Conservation (phyloP, 805 yeast species). For the Kodamaea leandrae region DNA sequence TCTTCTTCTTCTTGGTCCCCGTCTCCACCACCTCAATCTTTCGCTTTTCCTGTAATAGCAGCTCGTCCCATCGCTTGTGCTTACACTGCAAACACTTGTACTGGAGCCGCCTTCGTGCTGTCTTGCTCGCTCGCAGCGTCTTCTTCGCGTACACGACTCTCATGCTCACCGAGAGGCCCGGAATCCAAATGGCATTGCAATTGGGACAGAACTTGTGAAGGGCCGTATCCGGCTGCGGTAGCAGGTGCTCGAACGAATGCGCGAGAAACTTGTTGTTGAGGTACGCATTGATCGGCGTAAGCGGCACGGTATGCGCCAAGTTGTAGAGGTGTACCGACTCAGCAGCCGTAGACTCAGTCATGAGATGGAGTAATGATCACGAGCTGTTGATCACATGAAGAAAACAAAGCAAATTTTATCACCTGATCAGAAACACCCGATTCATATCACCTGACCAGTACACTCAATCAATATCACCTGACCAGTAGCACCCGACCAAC, state of each 20-base stretch:
- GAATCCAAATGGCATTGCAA: conserved; percentile 33
- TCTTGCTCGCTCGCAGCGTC: conserved; percentile 4
- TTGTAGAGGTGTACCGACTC: conserved; percentile 28
- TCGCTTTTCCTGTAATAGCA: conserved; percentile 10
- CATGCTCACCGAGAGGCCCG: conserved; percentile 32
- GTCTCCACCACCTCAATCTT: conserved; percentile 27
- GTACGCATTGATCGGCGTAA: conserved; percentile 24
- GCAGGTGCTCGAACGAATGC: conserved; percentile 21
- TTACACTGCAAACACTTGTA: conserved; percentile 21
- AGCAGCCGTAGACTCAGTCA: conserved; percentile 15
- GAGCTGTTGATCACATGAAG: too few species aligned
- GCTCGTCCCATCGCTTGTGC: conserved; percentile 12
- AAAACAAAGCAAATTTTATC: too few species aligned
- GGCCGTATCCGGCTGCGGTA: conserved; percentile 28
- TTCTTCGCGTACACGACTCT: conserved; percentile 20
- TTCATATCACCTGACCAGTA: too few species aligned
- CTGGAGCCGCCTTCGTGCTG: conserved; percentile 13
- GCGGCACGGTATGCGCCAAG: conserved; percentile 27
- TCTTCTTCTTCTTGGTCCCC: conserved; percentile 39
- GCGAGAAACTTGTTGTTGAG: conserved; percentile 23
- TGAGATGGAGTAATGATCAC: not conserved
- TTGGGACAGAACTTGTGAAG: conserved; percentile 26
- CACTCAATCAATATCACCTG: too few species aligned
- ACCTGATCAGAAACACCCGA: too few species aligned
- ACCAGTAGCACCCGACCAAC: too few species aligned